Base-by-base conservation (phyloP, 2,329 filamentous ascomycete species). In the Botrytis deweyae region DNA sequence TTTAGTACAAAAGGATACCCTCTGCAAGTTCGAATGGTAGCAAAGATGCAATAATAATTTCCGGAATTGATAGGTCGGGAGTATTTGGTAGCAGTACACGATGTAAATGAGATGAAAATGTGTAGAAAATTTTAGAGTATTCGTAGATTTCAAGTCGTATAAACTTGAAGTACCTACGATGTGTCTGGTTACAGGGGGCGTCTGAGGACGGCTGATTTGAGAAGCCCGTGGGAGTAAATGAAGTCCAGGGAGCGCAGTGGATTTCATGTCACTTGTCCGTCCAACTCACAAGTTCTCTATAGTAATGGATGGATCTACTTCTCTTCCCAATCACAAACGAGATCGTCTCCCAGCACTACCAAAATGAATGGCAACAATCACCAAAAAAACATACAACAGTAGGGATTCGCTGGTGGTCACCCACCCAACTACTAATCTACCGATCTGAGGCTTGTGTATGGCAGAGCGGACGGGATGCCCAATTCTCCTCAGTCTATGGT, bases 401-500 rank as follows among this genome's bases (percentile, higher is more conserved):
- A 69, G 70, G 70, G 25, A 74, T 74, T 74, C 73, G 73, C 73
- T 61, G 44, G 64, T 73, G 55, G 72, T 73, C 72, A 73, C 73
- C 70, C 59, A 73, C 71, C 58, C 55, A 70, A 74, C 71, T 74
- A 74, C 74, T 69, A 36, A 75, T 70, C 73, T 68, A 70, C 72
- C 72, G 66, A 73, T 73, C 62, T 70, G 71, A 70, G 29, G 65
- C 72, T 75, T 75, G 46, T 68, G 70, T 72, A 75, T 71, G 62
- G 66, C 74, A 75, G 72, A 75, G 71, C 71, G 72, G 64, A 75
- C 66, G 66, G 74, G 74, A 75, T 74, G 71, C 73, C 67, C 46
- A 33, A 44, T 33, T 33, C 22, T 68, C 40, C 20, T 40, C 66
- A 68, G 52, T 68, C 66, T 68, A n/a, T 68, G 66, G 66, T 68